Conservation (phyloP, 2,329 filamentous ascomycete species). For the Escovopsis sp. region DNA sequence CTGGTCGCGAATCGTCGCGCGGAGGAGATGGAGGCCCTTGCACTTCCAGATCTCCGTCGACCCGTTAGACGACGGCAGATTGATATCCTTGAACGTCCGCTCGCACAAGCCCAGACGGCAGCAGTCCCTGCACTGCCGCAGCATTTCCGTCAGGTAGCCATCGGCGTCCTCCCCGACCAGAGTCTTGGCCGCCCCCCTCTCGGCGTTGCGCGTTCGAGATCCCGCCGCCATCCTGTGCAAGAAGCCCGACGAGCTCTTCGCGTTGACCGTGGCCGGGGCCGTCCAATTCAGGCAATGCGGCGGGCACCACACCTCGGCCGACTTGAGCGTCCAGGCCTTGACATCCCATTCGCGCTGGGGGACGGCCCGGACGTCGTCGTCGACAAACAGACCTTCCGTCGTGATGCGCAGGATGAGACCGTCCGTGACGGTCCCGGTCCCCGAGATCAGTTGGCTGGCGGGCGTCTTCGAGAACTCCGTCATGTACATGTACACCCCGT, state of each 20-base stretch:
- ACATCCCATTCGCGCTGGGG: slow-evolving; percentile 98
- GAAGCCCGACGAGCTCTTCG: slow-evolving; percentile 26
- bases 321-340: slow-evolving; percentile 93
- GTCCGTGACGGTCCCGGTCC: slow-evolving; percentile 75
- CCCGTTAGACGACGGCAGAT: slow-evolving; percentile 22
- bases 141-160: slow-evolving; percentile 45
- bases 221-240: slow-evolving; percentile 33
- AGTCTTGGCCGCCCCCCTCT: slow-evolving; percentile 34
- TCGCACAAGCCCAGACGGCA: slow-evolving; percentile 42
- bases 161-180: slow-evolving; percentile 52
- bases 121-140: slow-evolving; percentile 48
- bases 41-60: slow-evolving; percentile 40
- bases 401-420: slow-evolving; percentile 84
- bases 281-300: slow-evolving; percentile 41
- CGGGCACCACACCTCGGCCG: slow-evolving; percentile 76
- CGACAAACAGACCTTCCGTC: slow-evolving; percentile 90
- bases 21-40: slow-evolving; percentile 45
- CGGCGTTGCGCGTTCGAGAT: slow-evolving; percentile 29
- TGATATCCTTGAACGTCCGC: slow-evolving; percentile 28
- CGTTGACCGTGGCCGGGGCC: slow-evolving; percentile 24
- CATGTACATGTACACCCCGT: slow-evolving; percentile 84
- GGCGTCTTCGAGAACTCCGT: slow-evolving; percentile 81
- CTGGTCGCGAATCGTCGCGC: slow-evolving; percentile 49
- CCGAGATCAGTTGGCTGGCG: slow-evolving; percentile 75
- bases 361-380: slow-evolving; percentile 82